These are phyloP conservation scores for Psophocarpus tetragonolobus DNA, from an alignment of 306 rosid species.

Conservation along the genomic window DNA sequence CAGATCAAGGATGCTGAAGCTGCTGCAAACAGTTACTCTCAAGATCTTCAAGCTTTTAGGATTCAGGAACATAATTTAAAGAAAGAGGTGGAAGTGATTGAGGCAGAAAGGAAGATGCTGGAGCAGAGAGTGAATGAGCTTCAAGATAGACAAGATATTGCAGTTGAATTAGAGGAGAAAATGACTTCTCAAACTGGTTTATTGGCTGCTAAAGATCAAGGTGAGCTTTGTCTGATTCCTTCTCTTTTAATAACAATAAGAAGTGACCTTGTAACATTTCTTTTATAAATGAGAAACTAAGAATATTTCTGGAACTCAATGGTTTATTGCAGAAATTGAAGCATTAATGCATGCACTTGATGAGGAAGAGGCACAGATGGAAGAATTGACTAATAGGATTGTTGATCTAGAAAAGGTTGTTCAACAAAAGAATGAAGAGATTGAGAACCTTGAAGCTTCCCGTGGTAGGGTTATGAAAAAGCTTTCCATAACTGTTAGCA, in stretches of 20 bases:
- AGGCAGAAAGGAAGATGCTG: constrained; percentile 55
- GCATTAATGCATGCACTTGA: constrained; percentile 92
- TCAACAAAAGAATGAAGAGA: constrained; percentile 66
- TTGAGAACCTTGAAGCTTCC: constrained; percentile 71
- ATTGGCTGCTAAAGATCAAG: constrained; percentile 85
- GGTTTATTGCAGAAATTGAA: constrained; percentile 79
- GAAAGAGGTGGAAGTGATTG: constrained; percentile 54
- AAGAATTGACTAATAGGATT: constrained; percentile 59
- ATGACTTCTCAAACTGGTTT: constrained; percentile 61
- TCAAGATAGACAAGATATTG: constrained; percentile 49
- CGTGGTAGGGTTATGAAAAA: constrained; percentile 82
- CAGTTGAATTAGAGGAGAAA: constrained; percentile 69
- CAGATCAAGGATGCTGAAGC: constrained; percentile 91
- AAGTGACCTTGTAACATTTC: constrained; percentile 21
- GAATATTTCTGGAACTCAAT: constrained; percentile 22
- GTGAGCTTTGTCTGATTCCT: constrained; percentile 46
- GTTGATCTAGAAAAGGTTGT: constrained; percentile 69
- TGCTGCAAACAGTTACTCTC: constrained; percentile 53
- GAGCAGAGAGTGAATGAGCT: constrained; percentile 68
- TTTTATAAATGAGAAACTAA: constrained; percentile 13
- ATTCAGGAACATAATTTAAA: constrained; percentile 57
- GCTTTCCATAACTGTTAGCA: constrained; percentile 78
- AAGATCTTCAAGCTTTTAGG: constrained; percentile 72
- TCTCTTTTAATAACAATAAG: constrained; percentile 1
- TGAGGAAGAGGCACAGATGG: constrained; percentile 94